Evolutionary conservation across 2,329 filamentous ascomycete genomes (phyloP), one percentile per base, ranked within the genome.

Genomic region (Nothomitra cinnamomea): DNA sequence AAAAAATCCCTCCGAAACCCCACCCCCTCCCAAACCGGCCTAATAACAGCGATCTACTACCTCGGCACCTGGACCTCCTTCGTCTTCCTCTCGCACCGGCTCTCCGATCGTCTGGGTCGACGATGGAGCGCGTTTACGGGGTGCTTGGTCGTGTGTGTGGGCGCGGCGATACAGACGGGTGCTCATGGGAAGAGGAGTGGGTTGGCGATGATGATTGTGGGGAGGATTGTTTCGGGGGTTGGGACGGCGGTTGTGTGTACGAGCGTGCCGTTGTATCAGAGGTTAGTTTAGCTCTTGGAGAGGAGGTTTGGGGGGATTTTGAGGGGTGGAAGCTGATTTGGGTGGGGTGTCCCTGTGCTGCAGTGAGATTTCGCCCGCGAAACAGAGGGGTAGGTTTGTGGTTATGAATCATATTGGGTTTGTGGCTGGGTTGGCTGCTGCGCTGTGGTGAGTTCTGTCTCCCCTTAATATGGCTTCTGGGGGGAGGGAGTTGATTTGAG

Each of bases 381-480:
- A 66, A 12, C 67, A 77, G 54, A 68, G 77, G 6, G 77, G 77
- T 2, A 70, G 69, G 56, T 76, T 75, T 55, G 76, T 80, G 1
- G 75, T 78, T 8, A 69, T 79, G 63, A 79, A 79, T 58, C 77
- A 80, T 52, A 69, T 78, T 45, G 77, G 77, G 2, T 73, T 80
- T 55, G 71, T 79, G 22, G 68, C 69, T 1, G 77, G 77, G 2
- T 62, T 79, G 5, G 74, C 75, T 1, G 59, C 61, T 3, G 76
- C 76, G 0, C 76, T 79, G 54, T 79, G 76, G 76, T 78, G 62
- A 36, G 66, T 55, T 21, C 17, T 12, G 25, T 5, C 28, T 10
- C 4, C 10, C 10, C 28, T 32, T 32, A n/a, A n/a, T n/a, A n/a
- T n/a, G n/a, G n/a, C n/a, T n/a, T n/a, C n/a, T n/a, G n/a, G n/a